Base-by-base conservation (phyloP, 331 rosid genomes). In the Erythrophleum ivorense region DNA sequence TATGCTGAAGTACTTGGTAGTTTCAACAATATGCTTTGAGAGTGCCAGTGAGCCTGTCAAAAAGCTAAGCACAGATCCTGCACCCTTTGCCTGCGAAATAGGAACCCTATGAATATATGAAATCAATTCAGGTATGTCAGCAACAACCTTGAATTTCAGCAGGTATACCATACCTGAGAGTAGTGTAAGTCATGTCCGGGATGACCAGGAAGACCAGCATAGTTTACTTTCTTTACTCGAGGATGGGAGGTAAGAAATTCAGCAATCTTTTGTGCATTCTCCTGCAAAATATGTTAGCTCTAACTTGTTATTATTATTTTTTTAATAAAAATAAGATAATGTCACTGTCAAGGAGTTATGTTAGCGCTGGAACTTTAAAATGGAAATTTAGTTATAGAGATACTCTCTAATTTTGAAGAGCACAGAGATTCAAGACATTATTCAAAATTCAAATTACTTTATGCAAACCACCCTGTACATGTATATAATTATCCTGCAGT, bases 11-110 rank as follows among this genome's bases (percentile, higher is more conserved):
- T 90, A 95, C 79, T 89, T 91, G 84, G 97, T 91, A 60, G 88
- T 85, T 88, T 95, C 97, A 48, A 89, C 99, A 78, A 95, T 76
- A 84, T 95, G 97, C 94, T 87, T 95, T 73, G 98, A 95, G 78
- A 95, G 91, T 43, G 94, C 88, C 80, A 85, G 46, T 49, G 97
- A 91, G 67, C 98, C 97, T 11, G 98, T 93, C 86, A 90, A 81
- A 87, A 95, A 93, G 89, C 99, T 95, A 84, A 93, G 84, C 78
- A 95, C 98, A 77, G 97, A 88, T 64, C 98, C 98, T 50, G 99
- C 94, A 82, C 97, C 99, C 81, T 90, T 90, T 76, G 98, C 98
- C 99, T 95, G 88, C 53, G 82, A 70, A n/a, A 78, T 14, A 72
- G 71, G 38, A 43, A 57, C 34, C 69, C 13, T 2, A 62, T 85